Conservation (phyloP, 805 yeast species). For the Metschnikowia gelsemii region DNA sequence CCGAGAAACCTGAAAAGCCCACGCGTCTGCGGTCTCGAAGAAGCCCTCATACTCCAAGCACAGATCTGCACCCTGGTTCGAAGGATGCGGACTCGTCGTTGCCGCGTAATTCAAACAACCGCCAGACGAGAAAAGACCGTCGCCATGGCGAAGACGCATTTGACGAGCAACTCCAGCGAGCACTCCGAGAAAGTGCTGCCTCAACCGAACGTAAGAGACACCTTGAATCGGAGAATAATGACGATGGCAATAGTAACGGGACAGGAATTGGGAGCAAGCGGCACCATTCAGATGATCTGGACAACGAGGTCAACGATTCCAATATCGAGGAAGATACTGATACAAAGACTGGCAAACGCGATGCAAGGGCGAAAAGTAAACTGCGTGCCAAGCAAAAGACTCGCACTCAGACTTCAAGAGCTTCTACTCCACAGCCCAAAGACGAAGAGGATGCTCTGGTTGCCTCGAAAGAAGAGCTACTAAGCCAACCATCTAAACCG, state of each 20-base stretch:
- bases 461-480: slow-evolving; percentile 43
- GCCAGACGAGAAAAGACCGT: slow-evolving; percentile 31
- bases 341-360: slow-evolving; percentile 4
- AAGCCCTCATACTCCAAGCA: slow-evolving; percentile 4
- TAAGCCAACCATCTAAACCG: slow-evolving; percentile 77
- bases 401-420: slow-evolving; percentile 5
- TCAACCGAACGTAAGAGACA: slow-evolving; percentile 28
- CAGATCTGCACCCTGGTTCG: background rate
- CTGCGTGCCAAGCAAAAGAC: slow-evolving; percentile 9
- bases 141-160: slow-evolving; percentile 35
- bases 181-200: slow-evolving; percentile 58
- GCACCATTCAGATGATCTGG: slow-evolving; percentile 16
- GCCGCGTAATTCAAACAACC: slow-evolving; percentile 21
- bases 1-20: slow-evolving; percentile 16
- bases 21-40: slow-evolving; percentile 14
- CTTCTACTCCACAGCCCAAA: slow-evolving; percentile 11
- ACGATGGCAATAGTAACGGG: no score
- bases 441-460: slow-evolving; percentile 3
- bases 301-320: slow-evolving; percentile 12
- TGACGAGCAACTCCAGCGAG: slow-evolving; percentile 47
- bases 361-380: slow-evolving; percentile 13
- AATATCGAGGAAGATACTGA: slow-evolving; percentile 18
- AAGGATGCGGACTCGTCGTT: slow-evolving; percentile 8
- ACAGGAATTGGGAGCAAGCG: no score
- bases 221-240: slow-evolving; percentile 7